These are phyloP conservation scores for Trichosporon sp. DNA, from an alignment of 1,284 basidiomycete genomes.

Conservation along the genomic window DNA sequence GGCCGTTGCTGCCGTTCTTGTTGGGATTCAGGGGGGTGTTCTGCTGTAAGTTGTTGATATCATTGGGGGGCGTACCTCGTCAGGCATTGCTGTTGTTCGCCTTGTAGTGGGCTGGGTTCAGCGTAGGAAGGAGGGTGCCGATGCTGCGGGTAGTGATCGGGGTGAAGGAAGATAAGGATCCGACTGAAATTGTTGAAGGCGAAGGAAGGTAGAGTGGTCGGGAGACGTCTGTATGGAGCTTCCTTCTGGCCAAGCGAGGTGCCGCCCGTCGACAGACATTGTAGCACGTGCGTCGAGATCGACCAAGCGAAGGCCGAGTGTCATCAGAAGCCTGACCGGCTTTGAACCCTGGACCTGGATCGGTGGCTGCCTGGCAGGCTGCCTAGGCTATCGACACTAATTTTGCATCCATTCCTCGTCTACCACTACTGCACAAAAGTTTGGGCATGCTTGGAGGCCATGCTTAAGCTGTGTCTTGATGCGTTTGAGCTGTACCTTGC, in stretches of 20 bases:
- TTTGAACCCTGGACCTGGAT: too few relatives aligned
- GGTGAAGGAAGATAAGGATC: not conserved
- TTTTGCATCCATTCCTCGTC: too few relatives aligned
- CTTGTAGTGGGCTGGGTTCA: not conserved
- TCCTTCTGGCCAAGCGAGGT: not conserved
- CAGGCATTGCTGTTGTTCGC: not conserved
- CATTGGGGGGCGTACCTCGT: not conserved
- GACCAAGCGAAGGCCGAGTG: not conserved
- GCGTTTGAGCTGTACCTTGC: too few relatives aligned
- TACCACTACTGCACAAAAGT: too few relatives aligned
- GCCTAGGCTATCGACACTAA: too few relatives aligned
- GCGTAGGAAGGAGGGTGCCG: not conserved
- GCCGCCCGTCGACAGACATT: too few relatives aligned
- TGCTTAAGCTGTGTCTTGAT: too few relatives aligned
- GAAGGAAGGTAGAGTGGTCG: not conserved
- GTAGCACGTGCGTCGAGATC: slow-evolving; percentile 1
- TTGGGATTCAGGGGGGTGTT: slow-evolving; percentile 13
- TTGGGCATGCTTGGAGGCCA: too few relatives aligned
- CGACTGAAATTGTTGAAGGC: not conserved
- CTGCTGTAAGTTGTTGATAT: slow-evolving; percentile 1
- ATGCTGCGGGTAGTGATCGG: not conserved
- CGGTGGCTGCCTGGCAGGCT: too few relatives aligned
- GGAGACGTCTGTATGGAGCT: not conserved
- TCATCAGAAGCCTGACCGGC: too few relatives aligned
- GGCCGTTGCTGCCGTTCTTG: not conserved